Conservation (phyloP, 179 eudicot species). For the Vitellaria paradoxa region DNA sequence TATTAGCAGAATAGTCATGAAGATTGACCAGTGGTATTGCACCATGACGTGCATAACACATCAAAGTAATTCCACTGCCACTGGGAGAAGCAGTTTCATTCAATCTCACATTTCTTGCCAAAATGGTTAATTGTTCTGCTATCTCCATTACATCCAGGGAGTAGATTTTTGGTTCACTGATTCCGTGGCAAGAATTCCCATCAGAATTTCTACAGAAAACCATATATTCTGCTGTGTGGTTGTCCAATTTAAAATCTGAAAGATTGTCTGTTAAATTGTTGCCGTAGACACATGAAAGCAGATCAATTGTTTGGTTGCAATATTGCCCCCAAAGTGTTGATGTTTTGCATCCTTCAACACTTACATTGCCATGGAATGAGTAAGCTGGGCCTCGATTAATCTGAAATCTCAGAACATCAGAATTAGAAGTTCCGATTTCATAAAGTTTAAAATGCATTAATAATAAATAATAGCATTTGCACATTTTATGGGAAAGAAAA, state of each 20-base stretch:
- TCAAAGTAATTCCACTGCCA: constrained; percentile 34
- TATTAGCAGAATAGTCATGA: constrained; percentile 68
- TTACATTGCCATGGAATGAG: constrained; percentile 73
- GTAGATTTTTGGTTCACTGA: constrained; percentile 43
- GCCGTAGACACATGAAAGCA: constrained; percentile 55
- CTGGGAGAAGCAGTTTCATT: constrained; percentile 33
- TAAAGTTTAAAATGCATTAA: not conserved
- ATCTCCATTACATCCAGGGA: constrained; percentile 59
- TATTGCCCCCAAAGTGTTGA: constrained; percentile 63
- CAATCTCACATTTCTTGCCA: constrained; percentile 36
- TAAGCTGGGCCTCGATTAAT: constrained; percentile 69
- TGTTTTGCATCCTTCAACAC: constrained; percentile 69
- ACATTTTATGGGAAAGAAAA: not conserved
- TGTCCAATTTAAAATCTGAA: constrained; percentile 1
- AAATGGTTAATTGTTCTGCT: constrained; percentile 47
- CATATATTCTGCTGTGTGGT: constrained; percentile 31
- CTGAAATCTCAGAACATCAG: constrained; percentile 36
- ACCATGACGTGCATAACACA: constrained; percentile 82
- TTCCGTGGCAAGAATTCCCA: constrained; percentile 47
- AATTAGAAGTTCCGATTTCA: not conserved
- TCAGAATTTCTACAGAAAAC: constrained; percentile 49
- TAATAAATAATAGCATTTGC: not conserved
- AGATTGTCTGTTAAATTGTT: constrained; percentile 26
- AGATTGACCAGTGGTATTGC: constrained; percentile 48
- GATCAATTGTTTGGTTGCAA: constrained; percentile 72